phyloP scores from a whole-genome alignment of 495 filamentous ascomycete genomes.

The Penicillium paxilli region DNA sequence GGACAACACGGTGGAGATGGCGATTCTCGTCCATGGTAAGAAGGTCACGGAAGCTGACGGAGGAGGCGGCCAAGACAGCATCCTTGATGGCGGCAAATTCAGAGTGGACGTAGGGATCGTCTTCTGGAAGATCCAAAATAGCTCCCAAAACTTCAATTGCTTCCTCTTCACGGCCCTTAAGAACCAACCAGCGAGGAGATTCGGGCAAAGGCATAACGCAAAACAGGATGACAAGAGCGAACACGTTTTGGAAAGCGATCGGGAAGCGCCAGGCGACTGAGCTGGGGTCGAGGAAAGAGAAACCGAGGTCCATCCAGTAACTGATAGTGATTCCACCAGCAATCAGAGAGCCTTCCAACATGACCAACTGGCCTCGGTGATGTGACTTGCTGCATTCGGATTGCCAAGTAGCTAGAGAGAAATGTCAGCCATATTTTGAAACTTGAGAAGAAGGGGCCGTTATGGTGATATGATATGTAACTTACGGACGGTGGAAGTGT shows the following conservation, averaged over 20 bases:
- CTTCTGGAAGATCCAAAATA: conserved; percentile 27
- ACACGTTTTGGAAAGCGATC: conserved; percentile 38
- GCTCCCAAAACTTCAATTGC: conserved; percentile 35
- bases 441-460: neutral
- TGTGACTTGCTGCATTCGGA: conserved; percentile 39
- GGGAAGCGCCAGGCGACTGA: conserved; percentile 39
- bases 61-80: conserved; percentile 66
- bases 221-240: conserved; percentile 32
- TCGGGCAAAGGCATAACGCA: conserved; percentile 38
- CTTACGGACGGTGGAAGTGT: conserved; percentile 45
- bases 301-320: conserved; percentile 51
- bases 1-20: conserved; percentile 68
- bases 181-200: conserved; percentile 45
- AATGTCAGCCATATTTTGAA: neutral
- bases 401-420: conserved; percentile 31
- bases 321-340: conserved; percentile 45
- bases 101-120: conserved; percentile 49
- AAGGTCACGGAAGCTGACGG: conserved; percentile 62
- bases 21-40: conserved; percentile 73
- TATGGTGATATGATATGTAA: neutral
- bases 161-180: conserved; percentile 36
- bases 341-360: conserved; percentile 36
- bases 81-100: conserved; percentile 75
- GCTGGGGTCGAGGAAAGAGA: conserved; percentile 35
- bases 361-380: conserved; percentile 26